phyloP scores from a whole-genome alignment of 2,329 filamentous ascomycete species.

The Capronia americana region DNA sequence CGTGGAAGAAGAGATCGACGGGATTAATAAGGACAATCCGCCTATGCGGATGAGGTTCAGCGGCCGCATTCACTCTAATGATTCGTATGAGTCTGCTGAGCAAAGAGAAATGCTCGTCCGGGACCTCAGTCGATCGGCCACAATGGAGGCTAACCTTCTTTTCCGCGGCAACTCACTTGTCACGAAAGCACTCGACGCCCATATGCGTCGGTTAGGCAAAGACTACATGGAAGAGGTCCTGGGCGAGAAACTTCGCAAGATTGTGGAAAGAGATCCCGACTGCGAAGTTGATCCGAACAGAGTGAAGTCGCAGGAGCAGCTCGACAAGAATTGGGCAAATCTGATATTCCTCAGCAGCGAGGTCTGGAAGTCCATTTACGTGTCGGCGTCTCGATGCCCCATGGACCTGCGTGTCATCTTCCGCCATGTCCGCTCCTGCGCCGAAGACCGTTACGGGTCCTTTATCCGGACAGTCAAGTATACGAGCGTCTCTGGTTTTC shows the following conservation, averaged over 20 bases:
- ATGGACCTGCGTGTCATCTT: constrained; percentile 83
- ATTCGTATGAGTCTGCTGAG: constrained; percentile 61
- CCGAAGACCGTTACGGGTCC: constrained; percentile 92
- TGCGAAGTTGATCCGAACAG: constrained; percentile 95
- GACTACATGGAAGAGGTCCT: constrained; percentile 90
- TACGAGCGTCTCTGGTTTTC: constrained; percentile 91
- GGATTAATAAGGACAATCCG: constrained; percentile 79
- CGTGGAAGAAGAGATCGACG: constrained; percentile 96
- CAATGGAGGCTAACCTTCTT: constrained; percentile 85
- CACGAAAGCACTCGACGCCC: constrained; percentile 90
- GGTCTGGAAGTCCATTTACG: constrained; percentile 82
- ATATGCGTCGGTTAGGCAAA: constrained; percentile 92
- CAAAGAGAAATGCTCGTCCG: constrained; percentile 68
- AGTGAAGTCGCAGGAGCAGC: constrained; percentile 69
- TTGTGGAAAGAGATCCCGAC: constrained; percentile 87
- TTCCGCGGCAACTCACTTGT: constrained; percentile 94
- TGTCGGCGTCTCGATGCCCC: constrained; percentile 76
- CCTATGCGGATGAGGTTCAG: constrained; percentile 67
- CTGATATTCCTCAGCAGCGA: constrained; percentile 78
- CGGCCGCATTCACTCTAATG: constrained; percentile 68
- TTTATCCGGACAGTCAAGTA: constrained; percentile 89
- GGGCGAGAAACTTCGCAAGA: constrained; percentile 82
- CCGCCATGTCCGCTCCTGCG: constrained; percentile 88
- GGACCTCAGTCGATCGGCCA: constrained; percentile 69
- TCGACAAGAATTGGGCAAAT: constrained; percentile 82